Percentiles rank a stretch among this genome's conserved stretches.
These are phyloP conservation scores for Phytophthora chlamydospora DNA, from an alignment of 352 stramenopile species.

Conservation along the genomic window DNA sequence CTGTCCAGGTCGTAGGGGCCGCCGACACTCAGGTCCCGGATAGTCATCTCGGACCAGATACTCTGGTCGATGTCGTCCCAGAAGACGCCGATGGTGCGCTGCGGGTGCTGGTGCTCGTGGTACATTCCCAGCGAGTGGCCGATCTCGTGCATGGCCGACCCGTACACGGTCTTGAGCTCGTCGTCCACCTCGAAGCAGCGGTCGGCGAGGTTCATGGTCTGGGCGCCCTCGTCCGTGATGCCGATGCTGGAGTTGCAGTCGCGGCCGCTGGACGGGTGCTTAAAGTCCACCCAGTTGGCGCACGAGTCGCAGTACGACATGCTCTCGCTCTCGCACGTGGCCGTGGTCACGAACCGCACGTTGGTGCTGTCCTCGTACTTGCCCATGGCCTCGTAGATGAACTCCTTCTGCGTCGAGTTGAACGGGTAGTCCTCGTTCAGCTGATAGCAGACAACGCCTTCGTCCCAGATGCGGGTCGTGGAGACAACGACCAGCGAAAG, in stretches of 20 bases:
- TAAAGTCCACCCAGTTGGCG: slow-evolving; percentile 78
- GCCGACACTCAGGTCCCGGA: slow-evolving; percentile 69
- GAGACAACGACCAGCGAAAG: slow-evolving; percentile 75
- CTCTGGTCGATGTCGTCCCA: slow-evolving; percentile 76
- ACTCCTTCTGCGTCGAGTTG: slow-evolving; percentile 51
- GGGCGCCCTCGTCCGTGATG: slow-evolving; percentile 61
- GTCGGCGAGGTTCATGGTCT: slow-evolving; percentile 79
- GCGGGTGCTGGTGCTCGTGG: slow-evolving; percentile 83
- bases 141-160: slow-evolving; percentile 84
- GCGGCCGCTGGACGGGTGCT: slow-evolving; percentile 66
- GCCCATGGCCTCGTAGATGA: slow-evolving; percentile 73
- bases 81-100: slow-evolving; percentile 72
- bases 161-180: slow-evolving; percentile 73
- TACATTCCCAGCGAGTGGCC: slow-evolving; percentile 80
- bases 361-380: slow-evolving; percentile 72
- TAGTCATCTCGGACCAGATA: slow-evolving; percentile 77
- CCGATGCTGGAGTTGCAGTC: slow-evolving; percentile 85
- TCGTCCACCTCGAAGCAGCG: slow-evolving; percentile 82
- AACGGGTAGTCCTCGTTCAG: slow-evolving; percentile 74
- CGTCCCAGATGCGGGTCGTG: slow-evolving; percentile 64
- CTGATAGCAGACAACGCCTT: slow-evolving; percentile 78
- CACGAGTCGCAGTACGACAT: slow-evolving; percentile 69
- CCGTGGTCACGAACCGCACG: slow-evolving; percentile 69
- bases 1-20: slow-evolving; percentile 72
- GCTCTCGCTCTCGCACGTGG: slow-evolving; percentile 52